Evolutionary conservation across 2,329 filamentous ascomycete genomes (phyloP).

Genomic region (Ramularia collo-cygni): DNA sequence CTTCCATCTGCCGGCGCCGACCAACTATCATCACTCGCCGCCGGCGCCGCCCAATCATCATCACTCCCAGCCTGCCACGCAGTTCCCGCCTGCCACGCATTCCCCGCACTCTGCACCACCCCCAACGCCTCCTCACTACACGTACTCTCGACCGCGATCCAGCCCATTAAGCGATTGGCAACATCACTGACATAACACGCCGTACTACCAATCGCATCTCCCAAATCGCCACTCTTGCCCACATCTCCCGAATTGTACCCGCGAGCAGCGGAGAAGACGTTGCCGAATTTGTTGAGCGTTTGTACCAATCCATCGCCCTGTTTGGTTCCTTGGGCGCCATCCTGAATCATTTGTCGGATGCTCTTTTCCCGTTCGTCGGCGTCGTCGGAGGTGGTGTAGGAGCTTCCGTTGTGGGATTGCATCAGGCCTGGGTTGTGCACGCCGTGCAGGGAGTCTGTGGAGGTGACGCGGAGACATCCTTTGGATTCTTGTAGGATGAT

Average conservation of each 20-base stretch:
- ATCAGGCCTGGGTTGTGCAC: slow-evolving; percentile 42
- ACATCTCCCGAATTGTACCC: slow-evolving; percentile 34
- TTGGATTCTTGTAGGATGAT: slow-evolving; percentile 41
- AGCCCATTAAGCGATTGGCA: slow-evolving; percentile 43
- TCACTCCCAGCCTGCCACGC: too few species aligned
- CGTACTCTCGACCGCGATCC: not conserved
- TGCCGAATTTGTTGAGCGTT: slow-evolving; percentile 28
- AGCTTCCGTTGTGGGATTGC: slow-evolving; percentile 37
- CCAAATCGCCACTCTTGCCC: slow-evolving; percentile 3
- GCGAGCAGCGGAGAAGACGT: slow-evolving; percentile 38
- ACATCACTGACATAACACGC: slow-evolving; percentile 48
- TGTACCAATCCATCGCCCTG: slow-evolving; percentile 39
- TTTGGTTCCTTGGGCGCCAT: slow-evolving; percentile 39
- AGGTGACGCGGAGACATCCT: slow-evolving; percentile 39
- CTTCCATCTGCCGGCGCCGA: not conserved
- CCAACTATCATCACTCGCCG: not conserved
- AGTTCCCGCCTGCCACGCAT: too few species aligned
- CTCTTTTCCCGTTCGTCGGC: slow-evolving; percentile 19
- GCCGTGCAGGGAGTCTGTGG: slow-evolving; percentile 33
- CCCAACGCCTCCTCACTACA: not conserved
- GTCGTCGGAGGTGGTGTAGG: too few species aligned
- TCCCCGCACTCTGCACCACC: too few species aligned
- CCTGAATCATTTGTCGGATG: slow-evolving; percentile 32
- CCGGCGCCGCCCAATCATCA: not conserved
- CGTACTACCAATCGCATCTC: slow-evolving; percentile 40